Percentiles rank a stretch among this genome's conserved stretches.
Conservation (phyloP, 169 alveolate species). For the Babesia ovis region DNA sequence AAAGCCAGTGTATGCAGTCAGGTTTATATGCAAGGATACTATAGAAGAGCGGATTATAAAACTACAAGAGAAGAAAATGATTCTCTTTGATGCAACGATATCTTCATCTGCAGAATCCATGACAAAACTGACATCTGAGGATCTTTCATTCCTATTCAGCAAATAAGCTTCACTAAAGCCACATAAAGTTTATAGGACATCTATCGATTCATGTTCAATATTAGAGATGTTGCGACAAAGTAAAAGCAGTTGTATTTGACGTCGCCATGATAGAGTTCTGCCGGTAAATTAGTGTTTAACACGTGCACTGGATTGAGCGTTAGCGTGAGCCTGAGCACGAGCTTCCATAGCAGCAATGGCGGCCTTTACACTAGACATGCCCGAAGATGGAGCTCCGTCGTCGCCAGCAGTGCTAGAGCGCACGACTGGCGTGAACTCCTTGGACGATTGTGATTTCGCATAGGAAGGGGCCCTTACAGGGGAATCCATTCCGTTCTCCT, state of each 20-base stretch:
- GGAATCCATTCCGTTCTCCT: slow-evolving; percentile 1
- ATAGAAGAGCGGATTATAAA: slow-evolving; percentile 95
- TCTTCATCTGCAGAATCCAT: slow-evolving; percentile 74
- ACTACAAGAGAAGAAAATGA: slow-evolving; percentile 89
- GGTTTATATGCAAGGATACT: slow-evolving; percentile 92
- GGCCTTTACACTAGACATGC: slow-evolving; percentile 11
- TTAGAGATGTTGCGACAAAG: background rate
- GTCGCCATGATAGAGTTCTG: background rate
- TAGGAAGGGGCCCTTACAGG: slow-evolving; percentile 4
- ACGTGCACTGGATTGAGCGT: slow-evolving; percentile 9
- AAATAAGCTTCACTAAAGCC: too few relatives aligned
- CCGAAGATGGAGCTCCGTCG: background rate
- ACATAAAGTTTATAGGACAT: too few relatives aligned
- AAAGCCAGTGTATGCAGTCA: slow-evolving; percentile 89
- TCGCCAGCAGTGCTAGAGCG: background rate
- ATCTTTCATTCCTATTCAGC: slow-evolving; percentile 83
- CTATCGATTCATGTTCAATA: too few relatives aligned
- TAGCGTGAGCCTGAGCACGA: slow-evolving; percentile 1
- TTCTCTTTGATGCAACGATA: slow-evolving; percentile 84
- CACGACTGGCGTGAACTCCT: background rate
- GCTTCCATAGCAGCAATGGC: slow-evolving; percentile 41
- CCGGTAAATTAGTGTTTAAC: background rate
- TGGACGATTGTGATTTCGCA: background rate
- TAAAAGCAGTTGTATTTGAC: background rate
- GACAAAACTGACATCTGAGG: slow-evolving; percentile 84